Evolutionary conservation across 495 filamentous ascomycete species (phyloP).

Genomic region (Rostrohypoxylon terebratum): DNA sequence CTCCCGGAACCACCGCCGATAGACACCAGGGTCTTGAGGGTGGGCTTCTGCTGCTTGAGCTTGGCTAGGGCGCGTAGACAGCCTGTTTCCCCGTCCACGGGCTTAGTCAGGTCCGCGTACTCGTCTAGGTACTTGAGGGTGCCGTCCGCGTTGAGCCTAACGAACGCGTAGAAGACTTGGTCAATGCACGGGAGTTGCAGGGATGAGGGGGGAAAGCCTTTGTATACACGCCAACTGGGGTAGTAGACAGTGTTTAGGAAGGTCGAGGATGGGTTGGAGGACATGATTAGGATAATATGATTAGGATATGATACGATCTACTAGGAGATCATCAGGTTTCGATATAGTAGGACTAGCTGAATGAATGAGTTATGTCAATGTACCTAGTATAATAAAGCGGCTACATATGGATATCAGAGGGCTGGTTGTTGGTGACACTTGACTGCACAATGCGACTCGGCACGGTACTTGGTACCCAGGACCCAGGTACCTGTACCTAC

Average conservation of each 20-base stretch:
- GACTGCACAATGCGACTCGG: no score
- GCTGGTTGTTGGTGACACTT: neutral
- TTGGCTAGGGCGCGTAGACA: conserved; percentile 75
- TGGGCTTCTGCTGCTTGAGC: conserved; percentile 71
- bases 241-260: conserved; percentile 71
- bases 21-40: conserved; percentile 79
- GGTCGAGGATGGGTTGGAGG: conserved; percentile 4
- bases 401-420: neutral
- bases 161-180: conserved; percentile 86
- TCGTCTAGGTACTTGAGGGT: conserved; percentile 70
- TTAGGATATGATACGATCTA: neutral
- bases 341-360: neutral
- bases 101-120: conserved; percentile 77
- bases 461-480: no score
- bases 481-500: no score
- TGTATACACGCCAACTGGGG: conserved; percentile 82
- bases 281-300: conserved; percentile 13
- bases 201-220: conserved; percentile 74
- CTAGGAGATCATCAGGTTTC: neutral
- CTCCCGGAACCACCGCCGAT: conserved; percentile 79
- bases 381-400: no score
- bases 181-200: conserved; percentile 71
- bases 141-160: conserved; percentile 47
- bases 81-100: conserved; percentile 75
- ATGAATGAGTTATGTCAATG: neutral